A percentile compares a stretch with the other conserved stretches of the same genome.
phyloP scores from a whole-genome alignment of 225 moss, liverwort and hornwort species.

The Polytrichum commune region DNA sequence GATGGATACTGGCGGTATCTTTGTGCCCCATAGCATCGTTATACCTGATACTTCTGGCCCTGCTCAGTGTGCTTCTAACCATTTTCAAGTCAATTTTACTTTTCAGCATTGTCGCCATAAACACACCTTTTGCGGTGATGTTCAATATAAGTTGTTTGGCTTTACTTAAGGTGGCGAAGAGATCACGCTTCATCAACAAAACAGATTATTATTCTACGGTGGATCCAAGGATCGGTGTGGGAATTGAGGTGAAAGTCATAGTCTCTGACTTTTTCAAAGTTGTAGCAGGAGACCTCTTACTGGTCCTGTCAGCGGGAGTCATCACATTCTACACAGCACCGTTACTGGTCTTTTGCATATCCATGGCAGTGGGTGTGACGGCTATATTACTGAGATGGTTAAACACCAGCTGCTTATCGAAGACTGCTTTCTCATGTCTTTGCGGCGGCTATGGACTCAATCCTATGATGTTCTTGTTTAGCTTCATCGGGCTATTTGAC shows the following conservation, averaged over 20 bases:
- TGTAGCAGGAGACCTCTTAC: neutral
- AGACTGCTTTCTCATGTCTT: constrained; percentile 5
- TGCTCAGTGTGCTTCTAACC: neutral
- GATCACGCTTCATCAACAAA: neutral
- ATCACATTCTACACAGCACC: constrained; percentile 2
- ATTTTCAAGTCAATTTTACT: neutral
- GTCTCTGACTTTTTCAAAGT: constrained; percentile 1
- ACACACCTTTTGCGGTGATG: constrained; percentile 1
- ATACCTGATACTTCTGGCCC: constrained; percentile 2
- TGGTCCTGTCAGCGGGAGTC: neutral
- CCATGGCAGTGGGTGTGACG: constrained; percentile 3
- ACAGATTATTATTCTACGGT: neutral
- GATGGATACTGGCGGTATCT: neutral
- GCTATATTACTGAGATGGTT: neutral
- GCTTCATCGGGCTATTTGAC: neutral
- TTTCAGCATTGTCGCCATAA: neutral
- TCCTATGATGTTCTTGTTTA: neutral
- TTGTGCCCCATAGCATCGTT: neutral
- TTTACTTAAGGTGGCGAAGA: neutral
- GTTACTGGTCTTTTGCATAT: neutral
- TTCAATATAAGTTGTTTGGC: neutral
- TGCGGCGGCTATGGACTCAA: constrained; percentile 1
- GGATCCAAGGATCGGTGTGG: neutral
- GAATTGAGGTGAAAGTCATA: constrained; percentile 2
- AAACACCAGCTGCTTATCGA: constrained; percentile 1